Evolutionary conservation across 305 asterid genomes (phyloP).

Genomic region (Solanum hybrid): DNA sequence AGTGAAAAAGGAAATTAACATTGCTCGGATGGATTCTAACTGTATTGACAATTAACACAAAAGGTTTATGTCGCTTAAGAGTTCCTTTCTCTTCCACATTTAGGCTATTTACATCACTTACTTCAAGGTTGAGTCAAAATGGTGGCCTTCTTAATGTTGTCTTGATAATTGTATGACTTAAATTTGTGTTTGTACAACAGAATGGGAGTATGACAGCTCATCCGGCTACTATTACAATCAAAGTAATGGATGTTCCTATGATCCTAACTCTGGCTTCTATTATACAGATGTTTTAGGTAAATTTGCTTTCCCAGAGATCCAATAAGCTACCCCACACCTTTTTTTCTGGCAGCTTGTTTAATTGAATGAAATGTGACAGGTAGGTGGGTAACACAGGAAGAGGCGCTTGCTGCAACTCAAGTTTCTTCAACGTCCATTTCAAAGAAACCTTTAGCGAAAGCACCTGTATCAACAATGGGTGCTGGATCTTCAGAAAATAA

Average conservation of each 20-base stretch:
- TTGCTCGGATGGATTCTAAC: background rate
- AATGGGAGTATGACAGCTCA: conserved; percentile 74
- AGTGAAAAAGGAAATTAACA: background rate
- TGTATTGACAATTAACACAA: background rate
- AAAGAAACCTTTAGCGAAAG: conserved; percentile 39
- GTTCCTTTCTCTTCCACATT: background rate
- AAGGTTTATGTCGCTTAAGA: background rate
- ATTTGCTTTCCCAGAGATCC: background rate
- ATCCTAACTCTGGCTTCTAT: conserved; percentile 94
- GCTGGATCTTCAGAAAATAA: conserved; percentile 27
- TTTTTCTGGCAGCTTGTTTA: background rate
- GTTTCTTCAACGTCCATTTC: conserved; percentile 36
- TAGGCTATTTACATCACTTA: background rate
- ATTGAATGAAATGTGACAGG: conserved; percentile 35
- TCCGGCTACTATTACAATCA: conserved; percentile 73
- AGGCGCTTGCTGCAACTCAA: conserved; percentile 56
- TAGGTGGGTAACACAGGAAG: conserved; percentile 84
- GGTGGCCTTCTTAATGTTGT: background rate
- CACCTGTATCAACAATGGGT: conserved; percentile 26
- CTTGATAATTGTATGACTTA: background rate
- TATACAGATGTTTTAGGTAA: conserved; percentile 80
- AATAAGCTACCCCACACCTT: background rate
- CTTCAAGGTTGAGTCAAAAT: background rate
- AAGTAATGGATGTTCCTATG: conserved; percentile 52
- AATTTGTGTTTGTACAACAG: conserved; percentile 28